These are phyloP conservation scores for Artemisia annua DNA, from an alignment of 129 eudicot species.

Conservation along the genomic window DNA sequence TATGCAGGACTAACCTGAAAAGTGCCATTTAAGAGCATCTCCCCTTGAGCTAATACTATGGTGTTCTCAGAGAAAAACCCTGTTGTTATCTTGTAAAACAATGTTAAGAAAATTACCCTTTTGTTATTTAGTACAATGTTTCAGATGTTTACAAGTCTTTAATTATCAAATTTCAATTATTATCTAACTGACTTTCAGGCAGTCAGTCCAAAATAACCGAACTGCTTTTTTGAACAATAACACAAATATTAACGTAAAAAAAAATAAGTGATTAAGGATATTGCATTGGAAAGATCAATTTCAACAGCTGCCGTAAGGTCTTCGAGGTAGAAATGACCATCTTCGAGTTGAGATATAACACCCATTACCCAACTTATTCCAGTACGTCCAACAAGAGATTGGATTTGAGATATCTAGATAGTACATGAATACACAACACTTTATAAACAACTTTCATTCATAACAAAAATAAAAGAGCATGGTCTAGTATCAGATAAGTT, in stretches of 20 bases:
- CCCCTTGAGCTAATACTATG: slow-evolving; percentile 96
- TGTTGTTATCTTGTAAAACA: slow-evolving; percentile 72
- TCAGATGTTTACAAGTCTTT: slow-evolving; percentile 3
- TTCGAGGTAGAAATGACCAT: slow-evolving; percentile 94
- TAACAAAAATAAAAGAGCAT: slow-evolving; percentile 13
- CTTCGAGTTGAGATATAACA: slow-evolving; percentile 95
- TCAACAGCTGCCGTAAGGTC: slow-evolving; percentile 93
- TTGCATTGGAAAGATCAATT: slow-evolving; percentile 81
- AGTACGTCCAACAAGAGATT: slow-evolving; percentile 76
- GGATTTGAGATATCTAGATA: slow-evolving; percentile 81
- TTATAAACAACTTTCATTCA: not conserved
- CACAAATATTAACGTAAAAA: not conserved
- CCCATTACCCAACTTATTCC: slow-evolving; percentile 97
- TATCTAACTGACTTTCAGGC: not conserved
- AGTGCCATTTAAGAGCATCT: slow-evolving; percentile 71
- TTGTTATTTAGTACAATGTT: not conserved
- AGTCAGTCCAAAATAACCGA: not conserved
- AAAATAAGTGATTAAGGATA: slow-evolving; percentile 61
- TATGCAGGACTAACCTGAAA: slow-evolving; percentile 60
- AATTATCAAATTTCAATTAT: slow-evolving; percentile 15
- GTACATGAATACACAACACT: not conserved
- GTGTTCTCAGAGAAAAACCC: slow-evolving; percentile 93
- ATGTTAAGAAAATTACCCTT: slow-evolving; percentile 49
- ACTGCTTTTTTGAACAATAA: not conserved
- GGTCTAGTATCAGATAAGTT: not conserved